Base-by-base conservation (phyloP, 208 protist genomes). In the Wallacemonas sp. region DNA sequence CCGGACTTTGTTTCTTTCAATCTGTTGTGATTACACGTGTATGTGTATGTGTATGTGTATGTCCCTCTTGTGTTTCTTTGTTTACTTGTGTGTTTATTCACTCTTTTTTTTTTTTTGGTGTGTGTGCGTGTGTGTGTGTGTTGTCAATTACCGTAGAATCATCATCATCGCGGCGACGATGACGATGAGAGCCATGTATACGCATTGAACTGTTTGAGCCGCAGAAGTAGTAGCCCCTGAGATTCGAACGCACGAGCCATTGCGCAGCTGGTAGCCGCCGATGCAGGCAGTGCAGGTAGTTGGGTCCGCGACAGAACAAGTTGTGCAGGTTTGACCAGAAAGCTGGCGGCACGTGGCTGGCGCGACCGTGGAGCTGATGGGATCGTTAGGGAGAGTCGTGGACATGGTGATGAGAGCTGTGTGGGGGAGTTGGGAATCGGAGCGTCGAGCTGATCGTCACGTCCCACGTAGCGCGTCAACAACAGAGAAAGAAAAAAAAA, bases 281-380 rank as follows among this genome's bases (percentile, higher is more conserved):
- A 24, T 8, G 51, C 51, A 58, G 28, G 15, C 11, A n/a, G 31
- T 58, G 51, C 51, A 58, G 12, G 5, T 5, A 4, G 14, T 58
- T 4, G 30, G 11, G 36, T 58, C 28, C 12, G 6, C 8, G 6
- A 31, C 15, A 8, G 12, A 12, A 21, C 51, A 58, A 26, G 19
- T 12, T 12, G 30, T 39, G 30, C 51, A 58, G 30, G 30, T 42
- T 31, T 58, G 51, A 12, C 51, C 51, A 22, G 51, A 58, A 31
- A 58, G 51, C 51, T 58, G 30, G 6, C 8, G 24, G 51, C 51
- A 58, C 6, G 51, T 58, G 51, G 51, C 14, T 2, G 51, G 51
- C 0, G 51, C 6, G 15, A 58, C 51, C 4, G 51, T 58, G 2
- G 51, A 58, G 30, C n/a, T 22, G 2, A 21, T 19, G 14, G 28